Evolutionary conservation across 2,329 filamentous ascomycete genomes (phyloP), one percentile per base, ranked within the genome.

Genomic region (Berkeleyomyces basicola): DNA sequence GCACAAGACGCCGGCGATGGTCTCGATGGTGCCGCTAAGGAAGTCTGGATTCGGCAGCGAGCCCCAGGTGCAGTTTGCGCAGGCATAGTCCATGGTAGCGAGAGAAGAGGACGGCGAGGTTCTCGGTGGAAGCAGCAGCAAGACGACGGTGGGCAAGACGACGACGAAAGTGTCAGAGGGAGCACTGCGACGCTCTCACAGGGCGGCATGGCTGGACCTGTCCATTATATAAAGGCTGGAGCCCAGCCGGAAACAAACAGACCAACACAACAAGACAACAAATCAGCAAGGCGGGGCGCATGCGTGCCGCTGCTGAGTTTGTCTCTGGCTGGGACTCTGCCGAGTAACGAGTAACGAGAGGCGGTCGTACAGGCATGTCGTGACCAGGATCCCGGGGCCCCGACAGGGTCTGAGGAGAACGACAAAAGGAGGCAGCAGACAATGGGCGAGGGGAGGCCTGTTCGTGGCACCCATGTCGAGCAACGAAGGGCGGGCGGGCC

Each of bases 1-100:
- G 7, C 68, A 68, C 39, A 64, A 65, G 42, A 69, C 65, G 23
- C 67, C 67, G 61, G 67, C 62, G 59, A 70, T 63, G 44, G 65
- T 67, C 58, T 67, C 65, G n/a, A 67, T 66, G 36, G 65, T 66
- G 58, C 68, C 68, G 37, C 65, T 65, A 58, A 63, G 60, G 10
- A 66, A 59, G 10, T 64, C 60, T 59, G 66, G 64, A 43, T 65
- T 61, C 46, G 64, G 67, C 47, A 66, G 66, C n/a, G 66, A 64
- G 44, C 67, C 66, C 57, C 59, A 60, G 55, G 65, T 66, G 65
- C 67, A 67, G 43, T 68, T 64, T 42, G 64, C 59, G 66, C 66
- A 67, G 61, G 65, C 51, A 36, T 36, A 55, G 33, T 31, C 1
- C 51, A 55, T 55, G 9, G 16, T 16, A 14, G 39, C 5, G 6